phyloP scores from a whole-genome alignment of 2,329 filamentous ascomycete genomes.

The Microascus cirrosus region DNA sequence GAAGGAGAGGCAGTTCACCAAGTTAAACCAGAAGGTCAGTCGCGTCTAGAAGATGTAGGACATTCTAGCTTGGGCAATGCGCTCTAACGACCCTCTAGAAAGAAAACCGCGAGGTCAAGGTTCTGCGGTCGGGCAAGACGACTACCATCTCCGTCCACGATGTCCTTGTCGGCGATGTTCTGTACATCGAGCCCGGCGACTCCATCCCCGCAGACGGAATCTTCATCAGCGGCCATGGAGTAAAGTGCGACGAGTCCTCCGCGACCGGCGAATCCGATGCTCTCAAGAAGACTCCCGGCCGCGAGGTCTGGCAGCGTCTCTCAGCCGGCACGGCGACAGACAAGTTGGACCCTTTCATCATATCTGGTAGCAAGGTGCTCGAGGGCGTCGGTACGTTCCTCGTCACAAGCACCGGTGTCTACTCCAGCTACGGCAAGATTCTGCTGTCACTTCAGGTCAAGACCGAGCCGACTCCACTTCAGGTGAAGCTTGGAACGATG shows the following conservation, averaged over 20 bases:
- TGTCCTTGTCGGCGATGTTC: slow-evolving; percentile 57
- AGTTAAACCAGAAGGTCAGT: slow-evolving; percentile 37
- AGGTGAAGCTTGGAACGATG: slow-evolving; percentile 36
- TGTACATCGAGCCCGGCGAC: slow-evolving; percentile 59
- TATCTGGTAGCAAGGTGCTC: slow-evolving; percentile 41
- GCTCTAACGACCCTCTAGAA: slow-evolving; percentile 15
- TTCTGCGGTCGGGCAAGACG: slow-evolving; percentile 54
- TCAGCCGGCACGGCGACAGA: slow-evolving; percentile 19
- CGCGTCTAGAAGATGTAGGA: background rate
- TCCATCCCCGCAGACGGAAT: slow-evolving; percentile 60
- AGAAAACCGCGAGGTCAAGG: slow-evolving; percentile 53
- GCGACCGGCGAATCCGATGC: slow-evolving; percentile 64
- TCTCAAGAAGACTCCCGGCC: slow-evolving; percentile 52
- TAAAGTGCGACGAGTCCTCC: slow-evolving; percentile 60
- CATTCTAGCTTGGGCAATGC: too few relatives aligned
- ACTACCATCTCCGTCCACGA: slow-evolving; percentile 55
- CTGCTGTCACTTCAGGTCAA: slow-evolving; percentile 42
- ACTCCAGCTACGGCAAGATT: slow-evolving; percentile 42
- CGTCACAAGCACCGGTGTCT: slow-evolving; percentile 39
- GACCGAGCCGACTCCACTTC: slow-evolving; percentile 39
- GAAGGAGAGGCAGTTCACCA: slow-evolving; percentile 54
- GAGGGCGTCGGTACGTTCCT: slow-evolving; percentile 42
- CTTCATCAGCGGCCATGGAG: slow-evolving; percentile 41
- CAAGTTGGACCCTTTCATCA: slow-evolving; percentile 54
- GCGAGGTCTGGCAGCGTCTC: slow-evolving; percentile 45